phyloP scores from a whole-genome alignment of 805 yeast genomes.

The Isabelozyma gotoi region DNA sequence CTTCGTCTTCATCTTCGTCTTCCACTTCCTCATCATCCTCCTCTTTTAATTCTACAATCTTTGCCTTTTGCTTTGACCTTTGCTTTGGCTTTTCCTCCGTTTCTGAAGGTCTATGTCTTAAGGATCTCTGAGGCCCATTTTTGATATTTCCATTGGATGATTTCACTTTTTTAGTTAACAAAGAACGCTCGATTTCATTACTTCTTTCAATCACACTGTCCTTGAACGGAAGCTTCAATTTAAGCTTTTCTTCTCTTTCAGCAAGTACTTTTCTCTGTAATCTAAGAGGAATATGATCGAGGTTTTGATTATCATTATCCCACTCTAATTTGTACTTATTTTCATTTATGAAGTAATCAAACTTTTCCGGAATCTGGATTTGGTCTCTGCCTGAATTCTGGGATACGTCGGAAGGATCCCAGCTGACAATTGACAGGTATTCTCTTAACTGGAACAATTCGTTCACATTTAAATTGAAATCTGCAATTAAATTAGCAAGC shows the following conservation, averaged over 20 bases:
- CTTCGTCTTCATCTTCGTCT: conserved; percentile 7
- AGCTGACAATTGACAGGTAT: conserved; percentile 59
- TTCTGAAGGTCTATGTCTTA: conserved; percentile 1
- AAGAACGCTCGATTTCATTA: conserved; percentile 13
- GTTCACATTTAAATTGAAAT: conserved; percentile 50
- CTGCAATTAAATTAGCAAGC: conserved; percentile 43
- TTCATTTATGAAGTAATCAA: conserved; percentile 27
- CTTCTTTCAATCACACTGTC: conserved; percentile 25
- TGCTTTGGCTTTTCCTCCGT: neutral
- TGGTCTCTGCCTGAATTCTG: conserved; percentile 6
- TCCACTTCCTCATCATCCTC: conserved; percentile 4
- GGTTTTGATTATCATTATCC: conserved; percentile 26
- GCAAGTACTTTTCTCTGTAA: conserved; percentile 37
- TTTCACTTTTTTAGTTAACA: neutral
- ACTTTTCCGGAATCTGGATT: conserved; percentile 30
- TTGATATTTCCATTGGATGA: no score
- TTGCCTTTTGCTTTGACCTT: neutral
- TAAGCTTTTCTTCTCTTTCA: conserved; percentile 30
- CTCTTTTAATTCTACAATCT: neutral
- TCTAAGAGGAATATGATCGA: conserved; percentile 36
- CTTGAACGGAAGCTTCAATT: conserved; percentile 37
- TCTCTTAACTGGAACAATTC: conserved; percentile 65
- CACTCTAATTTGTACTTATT: conserved; percentile 29
- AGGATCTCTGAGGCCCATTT: neutral
- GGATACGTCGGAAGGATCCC: conserved; percentile 53